phyloP scores from a whole-genome alignment of 306 rosid species.

The Ormosia semicastrata region DNA sequence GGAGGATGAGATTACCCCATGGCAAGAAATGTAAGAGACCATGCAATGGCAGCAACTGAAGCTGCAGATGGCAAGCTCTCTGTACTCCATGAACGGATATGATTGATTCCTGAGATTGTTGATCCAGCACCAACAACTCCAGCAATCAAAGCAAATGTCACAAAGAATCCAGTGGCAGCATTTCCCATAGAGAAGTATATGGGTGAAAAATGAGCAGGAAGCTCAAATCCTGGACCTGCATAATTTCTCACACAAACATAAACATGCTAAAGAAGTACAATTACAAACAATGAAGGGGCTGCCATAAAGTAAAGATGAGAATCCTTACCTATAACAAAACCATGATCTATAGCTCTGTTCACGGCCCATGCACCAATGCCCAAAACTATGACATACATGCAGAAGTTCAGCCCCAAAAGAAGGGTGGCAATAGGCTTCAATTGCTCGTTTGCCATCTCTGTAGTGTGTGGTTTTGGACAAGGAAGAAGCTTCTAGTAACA shows the following conservation, averaged over 20 bases:
- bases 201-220: conserved; percentile 93
- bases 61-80: conserved; percentile 88
- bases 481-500: neutral
- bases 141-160: conserved; percentile 75
- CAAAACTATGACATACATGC: conserved; percentile 84
- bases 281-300: neutral
- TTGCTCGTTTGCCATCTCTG: conserved; percentile 62
- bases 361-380: conserved; percentile 97
- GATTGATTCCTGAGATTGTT: conserved; percentile 64
- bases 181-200: conserved; percentile 93
- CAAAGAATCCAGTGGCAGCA: conserved; percentile 97
- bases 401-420: conserved; percentile 77
- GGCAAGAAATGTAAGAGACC: conserved; percentile 92
- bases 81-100: conserved; percentile 71
- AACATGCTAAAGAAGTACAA: neutral
- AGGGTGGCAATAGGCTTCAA: conserved; percentile 66
- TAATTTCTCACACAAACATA: conserved; percentile 8
- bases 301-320: neutral
- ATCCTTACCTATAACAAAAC: conserved; percentile 71
- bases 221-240: conserved; percentile 63
- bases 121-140: conserved; percentile 89
- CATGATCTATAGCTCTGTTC: conserved; percentile 83
- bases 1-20: conserved; percentile 62
- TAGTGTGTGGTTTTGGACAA: neutral
- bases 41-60: conserved; percentile 74